These are phyloP conservation scores for Plantago ovata DNA, from an alignment of 257 asterid species.

Conservation along the genomic window DNA sequence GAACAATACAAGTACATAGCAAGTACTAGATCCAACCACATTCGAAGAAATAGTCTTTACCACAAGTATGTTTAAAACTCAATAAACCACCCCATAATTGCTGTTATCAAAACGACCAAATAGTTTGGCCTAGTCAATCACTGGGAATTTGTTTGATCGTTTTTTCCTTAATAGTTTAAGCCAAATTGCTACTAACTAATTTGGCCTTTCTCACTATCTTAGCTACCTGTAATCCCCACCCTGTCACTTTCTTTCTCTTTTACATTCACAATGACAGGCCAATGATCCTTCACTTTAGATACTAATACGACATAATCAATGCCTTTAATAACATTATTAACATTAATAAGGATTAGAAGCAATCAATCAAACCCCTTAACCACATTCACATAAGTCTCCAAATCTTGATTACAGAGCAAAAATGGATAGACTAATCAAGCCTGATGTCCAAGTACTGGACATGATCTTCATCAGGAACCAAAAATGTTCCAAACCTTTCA, in stretches of 20 bases:
- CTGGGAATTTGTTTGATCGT: too few relatives aligned
- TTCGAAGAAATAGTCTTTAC: too few relatives aligned
- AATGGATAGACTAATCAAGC: conserved; percentile 68
- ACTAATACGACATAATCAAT: neutral
- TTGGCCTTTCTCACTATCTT: conserved; percentile 5
- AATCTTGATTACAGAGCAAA: neutral
- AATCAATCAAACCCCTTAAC: neutral
- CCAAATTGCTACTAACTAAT: neutral
- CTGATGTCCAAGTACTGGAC: conserved; percentile 44
- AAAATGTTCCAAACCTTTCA: conserved; percentile 49
- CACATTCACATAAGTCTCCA: neutral
- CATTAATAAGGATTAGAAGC: neutral
- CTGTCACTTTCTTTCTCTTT: neutral
- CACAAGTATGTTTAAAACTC: too few relatives aligned
- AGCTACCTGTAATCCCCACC: neutral
- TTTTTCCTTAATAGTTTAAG: too few relatives aligned
- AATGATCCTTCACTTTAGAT: neutral
- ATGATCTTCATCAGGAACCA: conserved; percentile 41
- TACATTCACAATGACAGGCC: neutral
- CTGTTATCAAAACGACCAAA: too few relatives aligned
- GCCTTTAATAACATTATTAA: neutral
- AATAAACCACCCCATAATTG: too few relatives aligned
- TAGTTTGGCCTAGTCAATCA: too few relatives aligned
- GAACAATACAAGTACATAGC: too few relatives aligned
- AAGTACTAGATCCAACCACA: too few relatives aligned